Evolutionary conservation across 148 eudicot genomes (phyloP), one percentile per base, ranked within the genome.

Genomic region (Rhododendron ovatum): DNA sequence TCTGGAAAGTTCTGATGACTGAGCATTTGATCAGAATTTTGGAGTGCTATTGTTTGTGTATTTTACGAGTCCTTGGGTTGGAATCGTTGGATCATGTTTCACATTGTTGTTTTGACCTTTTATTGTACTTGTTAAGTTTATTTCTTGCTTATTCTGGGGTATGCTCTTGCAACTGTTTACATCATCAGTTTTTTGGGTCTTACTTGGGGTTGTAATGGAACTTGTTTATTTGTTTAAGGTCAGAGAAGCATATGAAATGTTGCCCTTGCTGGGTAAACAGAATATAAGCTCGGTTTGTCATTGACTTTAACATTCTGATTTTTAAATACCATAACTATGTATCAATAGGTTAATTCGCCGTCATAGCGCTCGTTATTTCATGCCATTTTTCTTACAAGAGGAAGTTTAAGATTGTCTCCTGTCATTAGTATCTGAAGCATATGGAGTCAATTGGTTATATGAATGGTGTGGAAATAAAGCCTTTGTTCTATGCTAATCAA

Each of bases 401-500:
- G 24, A 53, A 28, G 63, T 83, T 57, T 55, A 55, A 51, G 53
- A 15, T 61, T 30, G 82, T 39, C 43, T 28, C 35, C 41, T 73
- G 80, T 84, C 33, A 5, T 51, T 55, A 33, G 63, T 61, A 14
- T 18, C 63, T 50, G 59, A 59, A 83, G 5, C 84, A 24, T 79
- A 83, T 67, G 51, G 80, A 14, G 17, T 48, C n/a, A 65, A 50
- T 61, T 50, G 67, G 35, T 26, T 48, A 30, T 26, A 30, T 28
- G 18, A 33, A 78, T 67, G 53, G 33, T 13, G 78, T 83, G 75
- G 76, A 59, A 53, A 24, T 12, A 37, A 69, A 26, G 65, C 71
- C 81, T 78, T 71, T 47, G 81, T 50, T 53, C 79, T 86, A 80
- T 74, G 39, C 78, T 85, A 15, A 89, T 83, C 61, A 83, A 81